phyloP scores from a whole-genome alignment of 2,329 filamentous ascomycete genomes.

The Ophiocordyceps unilateralis region DNA sequence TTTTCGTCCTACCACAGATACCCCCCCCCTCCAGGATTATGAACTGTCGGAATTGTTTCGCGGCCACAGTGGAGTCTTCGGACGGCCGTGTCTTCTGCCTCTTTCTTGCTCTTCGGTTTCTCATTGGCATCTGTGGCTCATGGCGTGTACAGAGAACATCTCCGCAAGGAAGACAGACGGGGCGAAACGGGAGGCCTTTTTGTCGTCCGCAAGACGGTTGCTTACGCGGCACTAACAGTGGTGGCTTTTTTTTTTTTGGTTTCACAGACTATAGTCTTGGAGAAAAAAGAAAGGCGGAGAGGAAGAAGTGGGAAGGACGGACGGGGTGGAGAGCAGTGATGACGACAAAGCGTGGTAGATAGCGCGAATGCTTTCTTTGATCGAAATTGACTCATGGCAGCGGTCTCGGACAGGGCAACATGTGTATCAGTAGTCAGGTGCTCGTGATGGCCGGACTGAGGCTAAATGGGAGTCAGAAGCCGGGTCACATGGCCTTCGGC shows the following conservation, averaged over 20 bases:
- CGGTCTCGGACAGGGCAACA: background rate
- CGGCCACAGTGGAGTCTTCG: background rate
- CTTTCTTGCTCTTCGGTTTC: background rate
- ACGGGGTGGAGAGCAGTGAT: background rate
- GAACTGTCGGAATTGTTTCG: background rate
- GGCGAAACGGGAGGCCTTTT: background rate
- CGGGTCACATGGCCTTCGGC: no score
- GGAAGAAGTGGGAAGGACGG: no score
- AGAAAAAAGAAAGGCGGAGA: background rate
- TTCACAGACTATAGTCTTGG: no score
- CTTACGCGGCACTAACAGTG: no score
- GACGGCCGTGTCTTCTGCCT: background rate
- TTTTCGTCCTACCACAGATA: background rate
- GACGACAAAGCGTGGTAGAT: background rate
- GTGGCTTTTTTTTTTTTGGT: no score
- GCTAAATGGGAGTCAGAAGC: no score
- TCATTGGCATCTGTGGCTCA: background rate
- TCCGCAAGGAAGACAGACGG: background rate
- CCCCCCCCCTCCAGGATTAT: background rate
- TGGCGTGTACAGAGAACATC: background rate
- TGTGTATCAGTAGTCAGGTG: no score
- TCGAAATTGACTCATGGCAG: background rate
- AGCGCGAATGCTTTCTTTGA: background rate
- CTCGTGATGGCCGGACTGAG: no score
- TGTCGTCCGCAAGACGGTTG: background rate